phyloP scores from a whole-genome alignment of 2,329 filamentous ascomycete genomes.

The Xylaria sp. region DNA sequence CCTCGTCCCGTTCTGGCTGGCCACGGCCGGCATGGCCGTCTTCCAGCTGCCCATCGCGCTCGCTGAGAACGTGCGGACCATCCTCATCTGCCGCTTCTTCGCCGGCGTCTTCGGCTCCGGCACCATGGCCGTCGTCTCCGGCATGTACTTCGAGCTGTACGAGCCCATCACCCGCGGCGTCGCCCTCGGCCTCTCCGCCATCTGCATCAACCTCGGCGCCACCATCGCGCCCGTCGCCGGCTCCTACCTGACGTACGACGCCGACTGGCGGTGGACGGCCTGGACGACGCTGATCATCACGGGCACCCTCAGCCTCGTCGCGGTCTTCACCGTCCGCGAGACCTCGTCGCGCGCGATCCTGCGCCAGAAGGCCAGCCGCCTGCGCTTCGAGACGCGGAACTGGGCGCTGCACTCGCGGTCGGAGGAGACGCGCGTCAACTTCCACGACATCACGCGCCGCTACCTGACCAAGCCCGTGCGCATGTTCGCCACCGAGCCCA shows the following conservation, averaged over 20 bases:
- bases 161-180: slow-evolving; percentile 22
- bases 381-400: slow-evolving; percentile 50
- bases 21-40: slow-evolving; percentile 17
- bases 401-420: slow-evolving; percentile 34
- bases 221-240: slow-evolving; percentile 21
- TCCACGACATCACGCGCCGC: slow-evolving; percentile 11
- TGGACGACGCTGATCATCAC: slow-evolving; percentile 57
- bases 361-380: slow-evolving; percentile 47
- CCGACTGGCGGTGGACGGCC: slow-evolving; percentile 56
- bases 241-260: slow-evolving; percentile 6
- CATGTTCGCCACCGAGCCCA: slow-evolving; percentile 26
- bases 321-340: slow-evolving; percentile 51
- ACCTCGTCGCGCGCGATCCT: slow-evolving; percentile 53
- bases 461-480: slow-evolving; percentile 27
- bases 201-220: slow-evolving; percentile 22
- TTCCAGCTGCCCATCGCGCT: slow-evolving; percentile 28
- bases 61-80: slow-evolving; percentile 16
- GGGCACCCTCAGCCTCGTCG: slow-evolving; percentile 42
- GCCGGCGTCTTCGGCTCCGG: slow-evolving; percentile 22
- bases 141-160: slow-evolving; percentile 25
- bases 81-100: slow-evolving; percentile 27
- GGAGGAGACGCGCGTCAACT: slow-evolving; percentile 31
- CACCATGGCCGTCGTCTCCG: slow-evolving; percentile 16
- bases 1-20: slow-evolving; percentile 13
- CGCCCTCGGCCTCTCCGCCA: slow-evolving; percentile 18